phyloP scores from a whole-genome alignment of 371 early-diverging fungal species.

The Blakeslea trispora region DNA sequence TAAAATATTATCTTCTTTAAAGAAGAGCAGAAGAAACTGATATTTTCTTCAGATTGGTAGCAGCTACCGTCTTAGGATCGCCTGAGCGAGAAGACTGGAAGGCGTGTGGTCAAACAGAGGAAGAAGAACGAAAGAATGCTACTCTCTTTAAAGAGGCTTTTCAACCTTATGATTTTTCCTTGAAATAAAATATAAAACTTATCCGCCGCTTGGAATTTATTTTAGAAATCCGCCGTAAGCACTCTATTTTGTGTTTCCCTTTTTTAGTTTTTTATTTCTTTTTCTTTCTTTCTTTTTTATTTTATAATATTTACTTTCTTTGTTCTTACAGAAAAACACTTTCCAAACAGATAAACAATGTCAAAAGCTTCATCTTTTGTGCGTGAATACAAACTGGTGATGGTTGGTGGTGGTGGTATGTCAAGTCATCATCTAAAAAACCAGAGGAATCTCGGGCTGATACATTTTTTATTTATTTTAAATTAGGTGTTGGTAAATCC shows the following conservation, averaged over 20 bases:
- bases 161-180: constrained; percentile 55
- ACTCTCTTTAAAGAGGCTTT: constrained; percentile 58
- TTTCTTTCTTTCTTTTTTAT: constrained; percentile 6
- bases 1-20: too few relatives aligned
- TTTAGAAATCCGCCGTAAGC: too few relatives aligned
- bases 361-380: constrained; percentile 32
- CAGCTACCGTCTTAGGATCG: constrained; percentile 60
- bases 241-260: too few relatives aligned
- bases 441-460: neutral
- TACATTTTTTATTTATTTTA: neutral
- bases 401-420: constrained; percentile 88
- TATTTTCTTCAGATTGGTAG: constrained; percentile 49
- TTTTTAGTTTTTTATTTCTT: constrained; percentile 5
- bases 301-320: neutral
- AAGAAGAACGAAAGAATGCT: constrained; percentile 62
- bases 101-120: constrained; percentile 55
- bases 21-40: constrained; percentile 1
- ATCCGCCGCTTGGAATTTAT: too few relatives aligned
- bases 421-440: constrained; percentile 2
- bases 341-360: constrained; percentile 16
- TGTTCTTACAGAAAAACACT: constrained; percentile 4
- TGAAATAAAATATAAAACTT: too few relatives aligned
- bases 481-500: constrained; percentile 80
- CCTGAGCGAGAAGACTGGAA: constrained; percentile 80
- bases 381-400: constrained; percentile 79